Percentiles rank a stretch among this genome's conserved stretches.
These are phyloP conservation scores for Phaffia australis DNA, from an alignment of 768 basidiomycete species.

Conservation along the genomic window DNA sequence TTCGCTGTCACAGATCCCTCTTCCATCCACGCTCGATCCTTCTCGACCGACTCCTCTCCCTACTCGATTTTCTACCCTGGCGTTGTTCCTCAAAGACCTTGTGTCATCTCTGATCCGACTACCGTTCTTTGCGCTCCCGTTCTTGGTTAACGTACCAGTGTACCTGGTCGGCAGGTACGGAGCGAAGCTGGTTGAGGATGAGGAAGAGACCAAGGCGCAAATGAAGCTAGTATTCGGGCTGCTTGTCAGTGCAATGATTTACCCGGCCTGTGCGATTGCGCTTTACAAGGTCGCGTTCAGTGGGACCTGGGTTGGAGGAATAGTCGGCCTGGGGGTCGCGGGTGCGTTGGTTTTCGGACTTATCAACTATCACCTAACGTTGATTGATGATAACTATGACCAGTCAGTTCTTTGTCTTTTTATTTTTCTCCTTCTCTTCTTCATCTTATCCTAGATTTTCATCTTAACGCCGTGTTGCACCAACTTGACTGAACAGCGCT, in stretches of 20 bases:
- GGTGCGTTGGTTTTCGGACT: slow-evolving; percentile 61
- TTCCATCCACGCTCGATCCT: slow-evolving; percentile 75
- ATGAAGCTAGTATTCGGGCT: slow-evolving; percentile 83
- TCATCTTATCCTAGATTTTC: neutral
- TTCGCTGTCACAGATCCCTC: slow-evolving; percentile 61
- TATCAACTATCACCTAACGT: slow-evolving; percentile 69
- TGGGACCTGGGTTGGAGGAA: slow-evolving; percentile 61
- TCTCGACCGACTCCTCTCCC: slow-evolving; percentile 62
- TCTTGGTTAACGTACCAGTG: slow-evolving; percentile 51
- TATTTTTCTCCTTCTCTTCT: neutral
- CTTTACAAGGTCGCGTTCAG: slow-evolving; percentile 68
- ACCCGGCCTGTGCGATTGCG: slow-evolving; percentile 71
- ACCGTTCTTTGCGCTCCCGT: slow-evolving; percentile 80
- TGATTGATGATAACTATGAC: slow-evolving; percentile 79
- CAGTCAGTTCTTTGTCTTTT: slow-evolving; percentile 45
- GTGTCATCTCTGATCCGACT: slow-evolving; percentile 58
- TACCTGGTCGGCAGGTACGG: slow-evolving; percentile 72
- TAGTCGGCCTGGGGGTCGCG: slow-evolving; percentile 45
- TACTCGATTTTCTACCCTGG: slow-evolving; percentile 67
- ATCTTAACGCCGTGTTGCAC: slow-evolving; percentile 22
- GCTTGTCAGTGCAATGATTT: slow-evolving; percentile 62
- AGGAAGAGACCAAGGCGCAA: slow-evolving; percentile 82
- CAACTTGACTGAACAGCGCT: slow-evolving; percentile 44
- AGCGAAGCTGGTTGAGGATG: slow-evolving; percentile 68
- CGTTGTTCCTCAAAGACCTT: slow-evolving; percentile 66